Conservation (phyloP, 2,329 filamentous ascomycete species). For the Daldinia eschscholtzii region DNA sequence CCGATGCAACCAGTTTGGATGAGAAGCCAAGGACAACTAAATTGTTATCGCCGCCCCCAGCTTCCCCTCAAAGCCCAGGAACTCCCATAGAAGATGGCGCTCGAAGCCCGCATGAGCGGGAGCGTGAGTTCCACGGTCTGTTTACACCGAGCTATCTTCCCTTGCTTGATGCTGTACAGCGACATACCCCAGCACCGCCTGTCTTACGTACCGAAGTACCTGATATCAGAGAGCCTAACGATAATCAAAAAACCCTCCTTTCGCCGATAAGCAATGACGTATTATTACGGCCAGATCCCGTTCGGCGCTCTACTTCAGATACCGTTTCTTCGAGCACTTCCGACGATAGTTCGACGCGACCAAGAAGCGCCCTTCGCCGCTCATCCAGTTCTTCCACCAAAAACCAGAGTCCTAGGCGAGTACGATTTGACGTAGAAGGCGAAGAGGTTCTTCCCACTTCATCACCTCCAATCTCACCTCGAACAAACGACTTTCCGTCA, state of each 20-base stretch:
- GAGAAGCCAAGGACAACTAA: constrained; percentile 44
- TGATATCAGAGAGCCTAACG: constrained; percentile 50
- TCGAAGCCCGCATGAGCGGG: constrained; percentile 65
- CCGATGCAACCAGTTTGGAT: constrained; percentile 33
- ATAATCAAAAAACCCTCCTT: constrained; percentile 40
- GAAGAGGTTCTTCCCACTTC: constrained; percentile 71
- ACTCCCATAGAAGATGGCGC: constrained; percentile 54
- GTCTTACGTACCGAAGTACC: constrained; percentile 34
- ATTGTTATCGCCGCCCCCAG: constrained; percentile 55
- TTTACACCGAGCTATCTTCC: constrained; percentile 74
- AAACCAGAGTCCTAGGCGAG: constrained; percentile 68
- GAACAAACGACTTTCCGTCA: constrained; percentile 50
- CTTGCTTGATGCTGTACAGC: constrained; percentile 65
- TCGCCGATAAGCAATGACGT: constrained; percentile 38
- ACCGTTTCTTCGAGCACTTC: constrained; percentile 65
- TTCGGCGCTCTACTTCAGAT: constrained; percentile 61
- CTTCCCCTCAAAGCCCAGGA: constrained; percentile 57
- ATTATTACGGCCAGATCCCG: constrained; percentile 52
- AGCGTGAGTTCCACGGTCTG: constrained; percentile 71
- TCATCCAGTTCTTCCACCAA: constrained; percentile 66
- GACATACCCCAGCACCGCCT: constrained; percentile 44
- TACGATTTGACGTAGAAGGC: constrained; percentile 72
- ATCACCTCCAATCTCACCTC: constrained; percentile 60
- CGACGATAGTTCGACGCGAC: constrained; percentile 64
- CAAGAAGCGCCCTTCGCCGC: constrained; percentile 69